Percentiles rank a stretch among this genome's conserved stretches.
phyloP scores from a whole-genome alignment of 1,139 yeast species.

The Saccharomycopsis crataegensis region DNA sequence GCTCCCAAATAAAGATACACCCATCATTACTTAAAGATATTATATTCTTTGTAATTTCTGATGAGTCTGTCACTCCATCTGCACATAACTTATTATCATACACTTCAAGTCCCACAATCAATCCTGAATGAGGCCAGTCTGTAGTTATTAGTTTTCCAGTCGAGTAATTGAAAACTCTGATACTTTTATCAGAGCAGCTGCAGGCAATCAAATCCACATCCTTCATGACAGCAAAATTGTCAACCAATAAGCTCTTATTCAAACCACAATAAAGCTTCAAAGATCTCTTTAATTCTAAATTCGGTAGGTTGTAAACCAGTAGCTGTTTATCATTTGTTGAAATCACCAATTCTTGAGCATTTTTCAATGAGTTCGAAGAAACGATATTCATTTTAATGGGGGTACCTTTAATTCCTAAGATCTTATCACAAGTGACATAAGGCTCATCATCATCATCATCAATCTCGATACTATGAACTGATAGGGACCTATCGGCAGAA shows the following conservation, averaged over 20 bases:
- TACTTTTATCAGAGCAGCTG: conserved; percentile 50
- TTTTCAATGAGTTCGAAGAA: conserved; percentile 5
- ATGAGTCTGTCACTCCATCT: too few relatives aligned
- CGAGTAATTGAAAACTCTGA: conserved; percentile 40
- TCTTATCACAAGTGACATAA: conserved; percentile 33
- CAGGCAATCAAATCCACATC: conserved; percentile 32
- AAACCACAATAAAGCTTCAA: conserved; percentile 36
- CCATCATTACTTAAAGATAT: conserved; percentile 45
- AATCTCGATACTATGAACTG: conserved; percentile 37
- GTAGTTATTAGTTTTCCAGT: conserved; percentile 41
- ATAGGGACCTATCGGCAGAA: conserved; percentile 52
- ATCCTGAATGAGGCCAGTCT: conserved; percentile 64
- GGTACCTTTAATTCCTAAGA: conserved; percentile 42
- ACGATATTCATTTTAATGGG: conserved; percentile 34
- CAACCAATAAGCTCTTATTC: conserved; percentile 38
- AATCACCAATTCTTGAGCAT: conserved; percentile 35
- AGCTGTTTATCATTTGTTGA: conserved; percentile 49
- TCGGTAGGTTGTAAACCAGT: conserved; percentile 32
- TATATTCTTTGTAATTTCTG: conserved; percentile 21
- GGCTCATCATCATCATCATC: conserved; percentile 23
- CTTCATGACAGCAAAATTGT: conserved; percentile 30
- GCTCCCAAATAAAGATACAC: conserved; percentile 44
- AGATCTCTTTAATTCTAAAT: conserved; percentile 33
- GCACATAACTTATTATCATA: conserved; percentile 22
- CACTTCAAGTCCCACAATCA: conserved; percentile 37